Base-by-base conservation (phyloP, 495 filamentous ascomycete species). In the Annulohypoxylon moriforme region DNA sequence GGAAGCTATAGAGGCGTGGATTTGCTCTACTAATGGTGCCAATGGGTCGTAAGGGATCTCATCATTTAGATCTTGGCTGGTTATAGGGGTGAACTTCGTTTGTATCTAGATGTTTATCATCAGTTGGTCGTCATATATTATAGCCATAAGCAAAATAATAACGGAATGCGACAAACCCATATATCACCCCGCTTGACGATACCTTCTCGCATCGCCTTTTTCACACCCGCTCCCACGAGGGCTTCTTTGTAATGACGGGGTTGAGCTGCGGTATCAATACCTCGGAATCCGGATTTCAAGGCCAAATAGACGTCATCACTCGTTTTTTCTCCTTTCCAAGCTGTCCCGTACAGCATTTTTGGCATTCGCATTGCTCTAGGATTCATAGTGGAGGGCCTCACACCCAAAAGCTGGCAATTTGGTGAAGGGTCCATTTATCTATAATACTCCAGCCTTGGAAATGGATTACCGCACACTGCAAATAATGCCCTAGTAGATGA, bases 241-340 rank as follows among this genome's bases (percentile, higher is more conserved):
- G 87, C 80, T 77, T 96, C 93, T 61, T 89, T 85, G 72, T 95
- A 96, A 77, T 95, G 93, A 64, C 85, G 85, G 13, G 92, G 92
- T 74, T 94, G 92, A 50, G 90, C 91, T 5, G 92, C 92, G 0
- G 92, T 94, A 73, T 96, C 93, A 59, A 95, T 81, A 16, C 84
- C 92, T 6, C 87, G 84, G 76, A 96, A 96, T 7, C 93, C 93
- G 11, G 88, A 79, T 58, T 85, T 82, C 68, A 96, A 74, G 24
- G 93, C 93, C 70, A 85, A 80, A 72, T 89, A 84, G 25, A 94
- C 92, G 1, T 94, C 84, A 36, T 88, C 84, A 18, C 86, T 83
- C 0, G 91, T 93, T 27, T 78, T 79, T 2, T 89, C 89, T 76
- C 93, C 92, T 80, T 95, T 94, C 93, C 93, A 95, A n/a, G 93